Conservation (phyloP, 495 filamentous ascomycete species). For the Gamarada debralockiae region DNA sequence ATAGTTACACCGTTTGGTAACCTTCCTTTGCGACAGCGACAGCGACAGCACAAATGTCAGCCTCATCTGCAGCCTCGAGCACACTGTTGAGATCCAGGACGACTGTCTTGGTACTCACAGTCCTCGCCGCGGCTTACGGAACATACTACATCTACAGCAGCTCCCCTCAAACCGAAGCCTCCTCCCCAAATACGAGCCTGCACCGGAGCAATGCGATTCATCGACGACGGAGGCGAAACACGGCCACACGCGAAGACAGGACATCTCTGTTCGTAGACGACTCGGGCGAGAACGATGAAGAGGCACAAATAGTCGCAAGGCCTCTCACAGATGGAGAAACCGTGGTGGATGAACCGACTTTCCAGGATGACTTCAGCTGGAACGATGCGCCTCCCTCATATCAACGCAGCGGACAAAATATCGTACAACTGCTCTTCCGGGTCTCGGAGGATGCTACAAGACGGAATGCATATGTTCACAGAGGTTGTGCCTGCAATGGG, state of each 20-base stretch:
- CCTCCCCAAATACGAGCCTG: constrained; percentile 26
- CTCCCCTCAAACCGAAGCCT: constrained; percentile 1
- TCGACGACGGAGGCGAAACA: constrained; percentile 28
- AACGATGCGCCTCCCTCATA: constrained; percentile 22
- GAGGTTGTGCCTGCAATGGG: constrained; percentile 88
- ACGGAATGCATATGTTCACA: constrained; percentile 85
- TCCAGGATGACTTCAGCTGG: constrained; percentile 50
- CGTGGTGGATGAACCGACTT: constrained; percentile 56
- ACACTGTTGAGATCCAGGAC: constrained; percentile 19
- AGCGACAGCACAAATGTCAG: constrained; percentile 19
- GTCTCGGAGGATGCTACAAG: constrained; percentile 81
- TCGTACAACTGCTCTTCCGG: constrained; percentile 68
- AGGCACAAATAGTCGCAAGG: constrained; percentile 32
- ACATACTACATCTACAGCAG: constrained; percentile 14
- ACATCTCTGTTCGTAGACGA: constrained; percentile 13
- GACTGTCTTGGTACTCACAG: constrained; percentile 11
- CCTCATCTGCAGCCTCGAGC: constrained; percentile 28
- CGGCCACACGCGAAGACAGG: constrained; percentile 19
- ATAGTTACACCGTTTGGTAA: neutral
- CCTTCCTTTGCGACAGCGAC: neutral
- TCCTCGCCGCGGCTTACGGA: constrained; percentile 12
- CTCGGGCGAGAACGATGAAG: constrained; percentile 40
- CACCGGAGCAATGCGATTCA: constrained; percentile 59
- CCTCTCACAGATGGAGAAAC: constrained; percentile 51
- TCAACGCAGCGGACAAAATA: constrained; percentile 64